Percentiles rank a stretch among this genome's conserved stretches.
Evolutionary conservation across 2,329 filamentous ascomycete species (phyloP).

Genomic region (Colletotrichum endophyticum): DNA sequence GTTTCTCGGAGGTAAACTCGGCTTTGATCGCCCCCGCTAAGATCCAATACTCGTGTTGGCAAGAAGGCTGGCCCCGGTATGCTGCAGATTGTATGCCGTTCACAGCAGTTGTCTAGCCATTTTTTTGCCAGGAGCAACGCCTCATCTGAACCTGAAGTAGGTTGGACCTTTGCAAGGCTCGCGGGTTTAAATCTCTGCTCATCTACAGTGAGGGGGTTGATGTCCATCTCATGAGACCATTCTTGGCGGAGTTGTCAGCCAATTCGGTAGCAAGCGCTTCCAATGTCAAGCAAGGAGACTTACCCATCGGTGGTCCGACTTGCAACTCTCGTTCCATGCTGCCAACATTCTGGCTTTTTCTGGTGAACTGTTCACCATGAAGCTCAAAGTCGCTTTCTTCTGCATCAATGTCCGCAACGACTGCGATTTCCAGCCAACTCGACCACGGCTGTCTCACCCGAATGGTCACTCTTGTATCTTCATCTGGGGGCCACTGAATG

Average conservation of each 20-base stretch:
- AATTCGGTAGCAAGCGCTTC: fast-evolving
- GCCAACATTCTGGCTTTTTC: neutral
- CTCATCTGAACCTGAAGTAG: neutral
- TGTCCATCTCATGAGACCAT: neutral
- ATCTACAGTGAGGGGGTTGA: neutral
- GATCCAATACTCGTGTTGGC: neutral
- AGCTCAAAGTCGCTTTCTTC: neutral
- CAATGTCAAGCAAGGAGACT: fast-evolving
- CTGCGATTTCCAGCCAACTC: neutral
- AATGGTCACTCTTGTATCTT: neutral
- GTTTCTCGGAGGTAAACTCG: neutral
- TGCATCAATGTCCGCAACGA: fast-evolving
- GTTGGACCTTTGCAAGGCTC: neutral
- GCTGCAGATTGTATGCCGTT: neutral
- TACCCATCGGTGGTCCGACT: neutral
- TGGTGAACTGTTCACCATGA: neutral
- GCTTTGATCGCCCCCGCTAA: fast-evolving
- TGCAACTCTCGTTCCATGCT: neutral
- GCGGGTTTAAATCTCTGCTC: neutral
- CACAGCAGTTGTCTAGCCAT: neutral
- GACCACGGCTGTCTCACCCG: neutral
- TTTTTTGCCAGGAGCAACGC: neutral
- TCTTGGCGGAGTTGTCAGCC: neutral
- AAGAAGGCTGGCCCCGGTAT: fast-evolving
- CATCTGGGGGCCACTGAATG: neutral